A percentile compares a stretch with the other conserved stretches of the same genome.
Evolutionary conservation across 164 flowering plant genomes (phyloP).

Genomic region (Santalum album): DNA sequence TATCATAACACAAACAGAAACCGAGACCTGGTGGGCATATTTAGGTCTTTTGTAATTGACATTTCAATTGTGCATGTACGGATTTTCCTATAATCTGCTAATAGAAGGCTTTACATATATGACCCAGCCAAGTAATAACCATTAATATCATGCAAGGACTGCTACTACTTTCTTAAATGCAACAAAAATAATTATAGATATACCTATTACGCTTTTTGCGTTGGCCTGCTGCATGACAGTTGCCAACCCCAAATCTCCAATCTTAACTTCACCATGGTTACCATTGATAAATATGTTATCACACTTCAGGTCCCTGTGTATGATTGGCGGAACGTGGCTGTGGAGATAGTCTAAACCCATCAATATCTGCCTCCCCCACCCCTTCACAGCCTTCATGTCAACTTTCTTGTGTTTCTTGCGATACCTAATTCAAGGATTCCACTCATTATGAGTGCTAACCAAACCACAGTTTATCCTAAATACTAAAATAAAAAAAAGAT

Average conservation of each 20-base stretch:
- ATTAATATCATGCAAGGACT: too few relatives aligned
- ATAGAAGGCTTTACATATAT: too few relatives aligned
- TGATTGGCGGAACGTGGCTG: constrained; percentile 35
- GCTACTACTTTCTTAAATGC: too few relatives aligned
- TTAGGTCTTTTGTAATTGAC: too few relatives aligned
- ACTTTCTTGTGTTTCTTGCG: constrained; percentile 34
- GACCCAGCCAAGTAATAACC: too few relatives aligned
- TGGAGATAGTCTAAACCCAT: constrained; percentile 42
- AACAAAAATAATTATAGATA: background rate
- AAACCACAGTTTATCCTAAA: background rate
- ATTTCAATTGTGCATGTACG: too few relatives aligned
- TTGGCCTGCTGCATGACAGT: constrained; percentile 33
- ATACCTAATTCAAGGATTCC: constrained; percentile 16
- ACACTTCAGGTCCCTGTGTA: constrained; percentile 49
- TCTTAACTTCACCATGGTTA: constrained; percentile 39
- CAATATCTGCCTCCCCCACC: constrained; percentile 54
- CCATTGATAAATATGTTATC: constrained; percentile 49
- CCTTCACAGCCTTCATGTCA: constrained; percentile 39
- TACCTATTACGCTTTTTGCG: constrained; percentile 36
- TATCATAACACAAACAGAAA: background rate
- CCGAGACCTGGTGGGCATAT: too few relatives aligned
- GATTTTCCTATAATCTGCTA: too few relatives aligned
- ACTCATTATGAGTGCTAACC: background rate
- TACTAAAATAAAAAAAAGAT: constrained; percentile 2
- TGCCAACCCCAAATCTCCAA: constrained; percentile 56